A percentile compares a stretch with the other conserved stretches of the same genome.
phyloP scores from a whole-genome alignment of 2,329 filamentous ascomycete genomes.

The Arthrobotrys sphaeroides region DNA sequence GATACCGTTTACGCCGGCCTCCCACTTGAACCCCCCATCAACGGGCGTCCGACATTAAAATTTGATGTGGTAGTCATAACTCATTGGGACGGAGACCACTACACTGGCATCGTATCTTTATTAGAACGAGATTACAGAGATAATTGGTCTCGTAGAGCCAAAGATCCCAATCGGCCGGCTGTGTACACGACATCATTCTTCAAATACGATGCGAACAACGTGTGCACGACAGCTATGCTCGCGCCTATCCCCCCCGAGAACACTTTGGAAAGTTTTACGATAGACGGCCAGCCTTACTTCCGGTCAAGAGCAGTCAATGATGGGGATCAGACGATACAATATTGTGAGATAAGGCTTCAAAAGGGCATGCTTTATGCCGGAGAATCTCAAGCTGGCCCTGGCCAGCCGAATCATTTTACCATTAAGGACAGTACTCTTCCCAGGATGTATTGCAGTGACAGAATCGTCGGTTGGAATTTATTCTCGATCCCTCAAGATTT shows the following conservation, averaged over 20 bases:
- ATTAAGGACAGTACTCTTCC: too few relatives aligned
- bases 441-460: neutral
- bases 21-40: too few relatives aligned
- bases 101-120: constrained; percentile 7
- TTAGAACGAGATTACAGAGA: neutral
- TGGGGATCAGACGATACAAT: too few relatives aligned
- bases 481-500: neutral
- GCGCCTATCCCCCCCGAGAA: neutral
- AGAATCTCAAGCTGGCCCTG: too few relatives aligned
- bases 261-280: too few relatives aligned
- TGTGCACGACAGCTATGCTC: neutral
- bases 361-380: too few relatives aligned
- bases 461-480: neutral
- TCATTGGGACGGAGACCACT: constrained; percentile 53
- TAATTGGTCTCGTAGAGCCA: neutral
- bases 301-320: too few relatives aligned
- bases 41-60: too few relatives aligned
- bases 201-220: neutral
- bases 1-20: too few relatives aligned
- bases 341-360: neutral
- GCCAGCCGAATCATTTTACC: too few relatives aligned
- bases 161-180: neutral
- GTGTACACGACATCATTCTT: neutral
- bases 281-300: too few relatives aligned
- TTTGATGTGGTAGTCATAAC: constrained; percentile 27